These are phyloP conservation scores for Toxicodendron radicans DNA, from an alignment of 345 rosid genomes.

Conservation along the genomic window DNA sequence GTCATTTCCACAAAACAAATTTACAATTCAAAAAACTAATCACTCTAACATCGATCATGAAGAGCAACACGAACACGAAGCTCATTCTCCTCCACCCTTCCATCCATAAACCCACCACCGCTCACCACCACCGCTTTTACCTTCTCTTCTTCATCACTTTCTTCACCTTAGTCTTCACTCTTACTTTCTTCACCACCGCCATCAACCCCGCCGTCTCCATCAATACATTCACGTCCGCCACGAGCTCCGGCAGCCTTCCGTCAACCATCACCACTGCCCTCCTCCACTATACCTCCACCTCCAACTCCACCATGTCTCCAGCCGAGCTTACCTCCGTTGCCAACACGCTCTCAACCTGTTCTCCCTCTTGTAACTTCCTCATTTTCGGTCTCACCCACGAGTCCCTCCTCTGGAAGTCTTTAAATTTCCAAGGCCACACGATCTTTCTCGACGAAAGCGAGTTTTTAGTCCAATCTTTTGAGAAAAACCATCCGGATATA, in stretches of 20 bases:
- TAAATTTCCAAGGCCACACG: constrained; percentile 68
- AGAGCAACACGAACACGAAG: constrained; percentile 60
- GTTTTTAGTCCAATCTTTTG: constrained; percentile 59
- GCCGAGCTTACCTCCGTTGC: constrained; percentile 62
- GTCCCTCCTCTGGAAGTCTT: constrained; percentile 77
- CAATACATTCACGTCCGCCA: constrained; percentile 24
- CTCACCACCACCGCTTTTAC: constrained; percentile 51
- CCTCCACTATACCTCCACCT: constrained; percentile 63
- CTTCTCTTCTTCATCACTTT: constrained; percentile 58
- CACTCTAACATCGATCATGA: constrained; percentile 23
- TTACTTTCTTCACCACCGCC: constrained; percentile 55
- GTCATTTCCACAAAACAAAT: not conserved
- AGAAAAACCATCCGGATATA: constrained; percentile 53
- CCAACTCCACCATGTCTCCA: constrained; percentile 67
- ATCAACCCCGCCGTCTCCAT: constrained; percentile 18
- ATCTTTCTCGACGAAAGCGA: constrained; percentile 79
- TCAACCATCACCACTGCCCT: constrained; percentile 57
- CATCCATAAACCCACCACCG: constrained; percentile 46
- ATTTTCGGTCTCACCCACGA: constrained; percentile 83
- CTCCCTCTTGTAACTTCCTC: constrained; percentile 58
- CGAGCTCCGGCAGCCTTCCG: constrained; percentile 37
- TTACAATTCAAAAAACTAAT: not conserved
- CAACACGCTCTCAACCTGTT: constrained; percentile 44
- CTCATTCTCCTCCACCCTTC: constrained; percentile 76
- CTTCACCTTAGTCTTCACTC: constrained; percentile 70